A percentile compares a stretch with the other conserved stretches of the same genome.
phyloP scores from a whole-genome alignment of 768 basidiomycete genomes.

The Agaricus sinodeliciosus region DNA sequence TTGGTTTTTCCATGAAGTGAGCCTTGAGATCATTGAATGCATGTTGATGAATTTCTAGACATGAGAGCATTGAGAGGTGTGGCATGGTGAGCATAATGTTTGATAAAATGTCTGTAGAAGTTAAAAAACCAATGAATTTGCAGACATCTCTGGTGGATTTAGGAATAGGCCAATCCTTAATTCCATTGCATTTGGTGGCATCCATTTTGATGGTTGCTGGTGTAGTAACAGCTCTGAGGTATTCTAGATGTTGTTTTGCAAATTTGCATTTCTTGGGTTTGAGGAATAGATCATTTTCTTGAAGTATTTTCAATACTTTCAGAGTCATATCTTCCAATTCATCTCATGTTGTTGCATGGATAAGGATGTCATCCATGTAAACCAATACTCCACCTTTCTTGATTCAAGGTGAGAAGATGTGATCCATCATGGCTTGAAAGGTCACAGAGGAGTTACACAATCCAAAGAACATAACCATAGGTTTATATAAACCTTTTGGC shows the following conservation, averaged over 20 bases:
- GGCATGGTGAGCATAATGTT: too few species aligned
- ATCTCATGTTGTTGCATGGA: neutral
- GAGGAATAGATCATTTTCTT: neutral
- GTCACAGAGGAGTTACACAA: neutral
- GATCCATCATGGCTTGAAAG: conserved; percentile 1
- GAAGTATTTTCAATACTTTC: neutral
- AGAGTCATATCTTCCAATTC: neutral
- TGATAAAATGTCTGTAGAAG: too few species aligned
- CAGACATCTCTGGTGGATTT: too few species aligned
- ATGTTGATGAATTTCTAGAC: too few species aligned
- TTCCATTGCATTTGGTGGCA: too few species aligned
- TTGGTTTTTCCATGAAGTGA: too few species aligned
- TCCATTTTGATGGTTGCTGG: too few species aligned
- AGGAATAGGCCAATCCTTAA: too few species aligned
- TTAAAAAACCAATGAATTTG: too few species aligned
- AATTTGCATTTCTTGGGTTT: neutral
- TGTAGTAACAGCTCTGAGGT: too few species aligned
- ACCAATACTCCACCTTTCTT: neutral
- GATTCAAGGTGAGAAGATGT: neutral
- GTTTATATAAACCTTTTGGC: neutral
- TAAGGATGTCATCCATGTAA: neutral
- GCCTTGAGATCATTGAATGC: too few species aligned
- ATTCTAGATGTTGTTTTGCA: neutral
- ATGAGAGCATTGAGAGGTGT: too few species aligned
- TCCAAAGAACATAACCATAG: neutral